phyloP scores from a whole-genome alignment of 805 yeast species.

The Alloascoidea hylecoeti region DNA sequence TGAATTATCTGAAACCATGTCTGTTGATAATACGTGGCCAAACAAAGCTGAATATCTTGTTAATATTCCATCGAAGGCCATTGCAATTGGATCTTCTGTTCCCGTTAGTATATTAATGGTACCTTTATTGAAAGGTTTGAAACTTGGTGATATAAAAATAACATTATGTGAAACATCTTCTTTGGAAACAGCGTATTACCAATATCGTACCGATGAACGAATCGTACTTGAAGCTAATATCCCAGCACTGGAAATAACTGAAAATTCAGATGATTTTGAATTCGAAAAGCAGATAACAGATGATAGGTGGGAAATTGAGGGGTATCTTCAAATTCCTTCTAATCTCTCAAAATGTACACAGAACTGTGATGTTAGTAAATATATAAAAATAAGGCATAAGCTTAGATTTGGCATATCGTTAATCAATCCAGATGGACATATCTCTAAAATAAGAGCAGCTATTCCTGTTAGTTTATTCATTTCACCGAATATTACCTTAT shows the following conservation, averaged over 20 bases:
- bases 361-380: conserved; percentile 61
- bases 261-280: conserved; percentile 23
- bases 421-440: conserved; percentile 82
- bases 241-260: conserved; percentile 26
- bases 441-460: conserved; percentile 83
- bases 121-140: conserved; percentile 72
- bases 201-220: conserved; percentile 49
- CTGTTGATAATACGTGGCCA: conserved; percentile 95
- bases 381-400: conserved; percentile 79
- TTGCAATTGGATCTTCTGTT: conserved; percentile 74
- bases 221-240: conserved; percentile 35
- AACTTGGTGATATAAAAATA: conserved; percentile 59
- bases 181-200: conserved; percentile 41
- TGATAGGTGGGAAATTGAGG: conserved; percentile 65
- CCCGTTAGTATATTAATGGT: conserved; percentile 59
- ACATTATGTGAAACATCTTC: conserved; percentile 55
- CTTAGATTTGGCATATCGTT: conserved; percentile 69
- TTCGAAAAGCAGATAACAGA: conserved; percentile 17
- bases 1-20: conserved; percentile 81
- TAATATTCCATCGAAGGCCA: conserved; percentile 75
- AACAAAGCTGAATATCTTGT: conserved; percentile 81
- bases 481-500: conserved; percentile 68
- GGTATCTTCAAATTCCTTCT: conserved; percentile 52
- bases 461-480: conserved; percentile 69
- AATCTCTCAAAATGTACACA: conserved; percentile 69